Conservation (phyloP, 805 yeast genomes). For the Brettanomyces naardenensis region DNA sequence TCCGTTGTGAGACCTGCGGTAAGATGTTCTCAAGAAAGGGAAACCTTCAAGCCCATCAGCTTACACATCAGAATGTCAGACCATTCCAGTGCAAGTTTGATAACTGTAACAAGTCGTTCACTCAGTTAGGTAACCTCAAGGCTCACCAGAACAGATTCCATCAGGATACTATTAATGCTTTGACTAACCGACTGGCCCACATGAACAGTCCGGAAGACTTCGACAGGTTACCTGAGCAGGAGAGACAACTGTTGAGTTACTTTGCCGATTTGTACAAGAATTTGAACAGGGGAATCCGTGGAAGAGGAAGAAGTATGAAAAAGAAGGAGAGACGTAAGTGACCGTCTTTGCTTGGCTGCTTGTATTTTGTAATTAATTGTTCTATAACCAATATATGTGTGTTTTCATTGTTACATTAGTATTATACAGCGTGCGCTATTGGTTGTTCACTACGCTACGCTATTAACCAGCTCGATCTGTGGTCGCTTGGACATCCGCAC, state of each 20-base stretch:
- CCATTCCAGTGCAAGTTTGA: conserved; percentile 79
- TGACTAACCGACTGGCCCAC: conserved; percentile 63
- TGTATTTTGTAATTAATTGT: background rate
- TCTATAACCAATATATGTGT: too few species aligned
- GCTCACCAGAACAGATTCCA: conserved; percentile 93
- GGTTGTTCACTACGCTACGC: too few species aligned
- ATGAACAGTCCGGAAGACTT: conserved; percentile 42
- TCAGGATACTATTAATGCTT: conserved; percentile 53
- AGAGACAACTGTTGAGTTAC: conserved; percentile 63
- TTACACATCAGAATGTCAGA: conserved; percentile 72
- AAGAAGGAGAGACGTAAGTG: background rate
- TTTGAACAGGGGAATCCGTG: conserved; percentile 85
- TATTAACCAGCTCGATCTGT: too few species aligned
- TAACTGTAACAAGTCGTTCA: conserved; percentile 73
- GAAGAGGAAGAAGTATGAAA: conserved; percentile 56
- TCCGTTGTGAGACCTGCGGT: conserved; percentile 67
- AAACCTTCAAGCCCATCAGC: conserved; percentile 77
- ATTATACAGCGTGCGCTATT: too few species aligned
- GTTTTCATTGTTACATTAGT: too few species aligned
- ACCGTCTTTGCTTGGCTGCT: background rate
- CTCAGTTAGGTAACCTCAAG: conserved; percentile 89
- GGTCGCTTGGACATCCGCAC: too few species aligned
- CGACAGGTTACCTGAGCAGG: conserved; percentile 45
- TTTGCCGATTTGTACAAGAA: conserved; percentile 80
- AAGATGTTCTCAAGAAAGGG: conserved; percentile 85